Evolutionary conservation across 2,329 filamentous ascomycete genomes (phyloP), one percentile per base, ranked within the genome.

Genomic region (Dothideomycetes sp.): DNA sequence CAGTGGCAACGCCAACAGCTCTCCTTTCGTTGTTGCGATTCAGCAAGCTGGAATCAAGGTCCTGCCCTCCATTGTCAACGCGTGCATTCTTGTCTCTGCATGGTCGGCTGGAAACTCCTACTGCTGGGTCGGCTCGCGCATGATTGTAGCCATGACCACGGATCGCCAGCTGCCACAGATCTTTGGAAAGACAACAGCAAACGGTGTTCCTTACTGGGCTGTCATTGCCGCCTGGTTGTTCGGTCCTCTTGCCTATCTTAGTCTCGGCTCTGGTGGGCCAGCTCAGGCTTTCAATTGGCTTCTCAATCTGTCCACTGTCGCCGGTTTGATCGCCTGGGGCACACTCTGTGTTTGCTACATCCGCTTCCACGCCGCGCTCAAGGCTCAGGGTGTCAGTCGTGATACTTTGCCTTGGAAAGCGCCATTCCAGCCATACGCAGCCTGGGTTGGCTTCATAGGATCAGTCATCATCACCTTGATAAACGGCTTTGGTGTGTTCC

Each of bases 61-160:
- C 5, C 71, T 87, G 4, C 79, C 81, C 0, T 77, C 75, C 4
- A 73, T 88, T 40, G 77, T 89, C 60, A 89, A 89, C 56, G 82
- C 81, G 24, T 68, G 87, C 27, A 79, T 89, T 47, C 68, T 87
- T 47, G 81, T 79, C 0, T 80, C 78, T 0, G 80, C 79, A 0
- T 80, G 75, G 64, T 84, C 79, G 0, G 70, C 80, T 0, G 76
- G 73, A 0, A 86, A 85, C 49, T 62, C 61, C 1, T 62, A 62
- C 49, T 62, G 59, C 50, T 64, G 60, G 31, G 64, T 73, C 1
- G 75, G 74, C 19, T 76, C 75, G 1, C 68, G 77, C 34, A 72
- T 75, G 24, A 61, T 79, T 4, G 74, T 76, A 46, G 73, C 70
- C 3, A 60, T 80, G 39, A 75, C 76, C 0, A 65, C 76, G 11